Evolutionary conservation across 148 eudicot species (phyloP).

Genomic region (Rhododendron kiyosumense): DNA sequence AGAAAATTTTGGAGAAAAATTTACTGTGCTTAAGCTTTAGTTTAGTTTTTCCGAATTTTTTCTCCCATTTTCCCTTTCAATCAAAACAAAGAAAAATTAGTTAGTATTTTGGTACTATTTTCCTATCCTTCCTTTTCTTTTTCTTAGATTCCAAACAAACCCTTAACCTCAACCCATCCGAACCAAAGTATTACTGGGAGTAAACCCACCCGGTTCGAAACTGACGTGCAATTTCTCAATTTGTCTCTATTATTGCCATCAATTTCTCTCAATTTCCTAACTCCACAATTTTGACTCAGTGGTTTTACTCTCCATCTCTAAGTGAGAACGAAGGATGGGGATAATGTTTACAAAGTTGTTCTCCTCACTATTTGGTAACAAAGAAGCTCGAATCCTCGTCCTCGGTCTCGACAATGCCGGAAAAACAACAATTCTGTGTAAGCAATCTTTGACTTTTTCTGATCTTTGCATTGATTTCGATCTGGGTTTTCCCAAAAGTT

Average conservation of each 20-base stretch:
- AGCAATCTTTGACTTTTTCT: slow-evolving; percentile 7
- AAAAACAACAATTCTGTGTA: slow-evolving; percentile 97
- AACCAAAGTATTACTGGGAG: too few relatives aligned
- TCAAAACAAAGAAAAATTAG: too few relatives aligned
- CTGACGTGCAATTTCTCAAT: background rate
- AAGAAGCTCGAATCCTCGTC: slow-evolving; percentile 97
- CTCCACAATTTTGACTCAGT: slow-evolving; percentile 18
- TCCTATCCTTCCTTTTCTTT: too few relatives aligned
- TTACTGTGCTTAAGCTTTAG: too few relatives aligned
- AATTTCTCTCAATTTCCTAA: background rate
- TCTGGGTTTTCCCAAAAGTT: slow-evolving; percentile 1
- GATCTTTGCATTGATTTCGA: background rate
- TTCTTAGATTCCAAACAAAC: too few relatives aligned
- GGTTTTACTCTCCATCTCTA: background rate
- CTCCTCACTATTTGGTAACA: slow-evolving; percentile 81
- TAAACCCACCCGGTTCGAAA: background rate
- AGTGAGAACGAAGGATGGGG: slow-evolving; percentile 45
- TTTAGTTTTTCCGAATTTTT: too few relatives aligned
- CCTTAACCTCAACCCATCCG: too few relatives aligned
- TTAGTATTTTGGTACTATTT: too few relatives aligned
- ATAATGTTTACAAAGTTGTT: slow-evolving; percentile 70
- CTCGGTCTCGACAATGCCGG: slow-evolving; percentile 99
- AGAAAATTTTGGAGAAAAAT: too few relatives aligned
- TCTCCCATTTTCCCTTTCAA: too few relatives aligned
- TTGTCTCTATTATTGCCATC: too few relatives aligned